Base-by-base conservation (phyloP, 306 rosid species). In the Pyrus communis region DNA sequence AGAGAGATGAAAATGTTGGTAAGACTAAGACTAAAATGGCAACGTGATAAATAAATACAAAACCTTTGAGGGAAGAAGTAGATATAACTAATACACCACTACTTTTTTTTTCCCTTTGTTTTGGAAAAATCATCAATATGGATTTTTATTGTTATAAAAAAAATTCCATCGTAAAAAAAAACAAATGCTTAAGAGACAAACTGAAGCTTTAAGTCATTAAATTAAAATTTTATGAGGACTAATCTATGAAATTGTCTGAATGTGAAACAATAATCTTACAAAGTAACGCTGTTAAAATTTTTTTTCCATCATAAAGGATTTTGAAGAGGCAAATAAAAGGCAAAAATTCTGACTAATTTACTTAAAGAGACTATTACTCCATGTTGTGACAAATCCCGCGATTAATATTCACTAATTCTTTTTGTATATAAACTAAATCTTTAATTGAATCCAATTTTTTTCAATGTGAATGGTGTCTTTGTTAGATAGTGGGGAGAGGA, bases 401-500 rank as follows among this genome's bases (percentile, higher is more conserved):
- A 49, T 7, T 0, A 49, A 15, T 6, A 0, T 5, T 15, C 21
- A 17, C 21, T 1, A 49, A 4, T 0, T 14, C 6, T 0, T 49
- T 49, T 1, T 49, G 0, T 14, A 14, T 1, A 15, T 15, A 2
- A 15, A 2, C 21, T 15, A 51, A 0, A 51, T 15, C 55, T 0
- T 18, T 21, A 15, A 49, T 49, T 17, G 21, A 15, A 49, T 46
- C 55, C 21, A 51, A 51, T 5, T 51, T 49, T 51, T 49, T 49
- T 49, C 21, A 0, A 18, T 5, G 7, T 6, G 55, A 6, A 22
- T 46, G 45, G 25, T 18, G 33, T 40, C 51, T 0, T 17, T 75
- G 14, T 35, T 7, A 33, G 38, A 57, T 31, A 72, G 88, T 86
- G 94, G 90, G 51, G 76, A 46, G 76, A 85, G 84, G 83, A 84